Evolutionary conservation across 495 filamentous ascomycete species (phyloP), one percentile per base, ranked within the genome.

Genomic region (Friedmanniomyces endolithicus): DNA sequence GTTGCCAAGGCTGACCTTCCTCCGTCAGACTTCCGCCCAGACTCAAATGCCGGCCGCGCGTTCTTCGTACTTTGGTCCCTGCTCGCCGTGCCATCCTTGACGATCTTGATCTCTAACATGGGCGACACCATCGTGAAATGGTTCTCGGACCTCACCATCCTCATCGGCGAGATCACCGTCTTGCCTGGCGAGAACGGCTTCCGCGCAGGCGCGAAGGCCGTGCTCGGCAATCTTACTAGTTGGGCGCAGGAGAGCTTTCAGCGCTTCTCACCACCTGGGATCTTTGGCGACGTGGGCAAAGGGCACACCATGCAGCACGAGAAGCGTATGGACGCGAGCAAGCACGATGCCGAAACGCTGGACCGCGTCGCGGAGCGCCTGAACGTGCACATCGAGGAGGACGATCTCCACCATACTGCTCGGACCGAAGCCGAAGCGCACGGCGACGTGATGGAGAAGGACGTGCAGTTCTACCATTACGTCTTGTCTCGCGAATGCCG

Each of bases 31-130:
- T 72, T 82, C 29, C 78, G 77, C 29, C 85, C 83, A 0, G 68
- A 78, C 8, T 86, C 80, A 31, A 87, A 85, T 58, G 73, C 81
- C 1, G 86, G 84, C 0, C 86, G 82, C 62, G 69, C 84, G 0
- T 90, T 94, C 64, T 95, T 92, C 69, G 85, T 97, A 8, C 80
- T 94, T 57, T 97, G 90, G 90, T 85, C 85, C 22, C 68, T 95
- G 2, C 75, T 94, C 2, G 87, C 88, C 1, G 71, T 95, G 1
- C 89, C 89, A 1, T 80, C 84, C 2, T 78, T 89, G 64, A 94
- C 89, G 0, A 82, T 92, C 37, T 74, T 94, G 25, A 90, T 95
- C 55, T 84, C 79, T 35, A 86, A 89, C 58, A 88, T 92, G 59
- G 84, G 85, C 8, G 82, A 87, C 62, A 89, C 84, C 0, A 76